phyloP scores from a whole-genome alignment of 768 basidiomycete genomes.

The Pleurotus eryngii region DNA sequence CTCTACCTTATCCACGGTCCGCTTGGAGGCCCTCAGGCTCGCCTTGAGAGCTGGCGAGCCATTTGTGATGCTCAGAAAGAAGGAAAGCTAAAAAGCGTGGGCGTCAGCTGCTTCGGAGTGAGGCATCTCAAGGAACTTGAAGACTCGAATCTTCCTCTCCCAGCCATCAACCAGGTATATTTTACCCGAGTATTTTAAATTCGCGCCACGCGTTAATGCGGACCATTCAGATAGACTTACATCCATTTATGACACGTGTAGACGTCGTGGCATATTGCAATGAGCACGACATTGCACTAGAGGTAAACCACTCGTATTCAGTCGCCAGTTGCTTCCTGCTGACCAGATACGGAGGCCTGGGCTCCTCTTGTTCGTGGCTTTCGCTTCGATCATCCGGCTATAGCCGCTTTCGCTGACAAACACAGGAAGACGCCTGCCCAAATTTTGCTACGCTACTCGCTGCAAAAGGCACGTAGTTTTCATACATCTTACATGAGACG shows the following conservation, averaged over 20 bases:
- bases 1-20: conserved; percentile 72
- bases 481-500: too few species aligned
- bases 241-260: conserved; percentile 69
- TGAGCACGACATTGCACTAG: conserved; percentile 54
- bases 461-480: conserved; percentile 60
- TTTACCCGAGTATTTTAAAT: neutral
- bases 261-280: conserved; percentile 61
- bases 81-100: conserved; percentile 57
- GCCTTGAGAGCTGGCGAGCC: conserved; percentile 64
- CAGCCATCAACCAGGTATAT: conserved; percentile 59
- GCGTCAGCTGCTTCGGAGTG: conserved; percentile 61
- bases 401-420: conserved; percentile 46
- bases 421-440: conserved; percentile 56
- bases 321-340: neutral
- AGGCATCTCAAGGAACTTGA: conserved; percentile 55
- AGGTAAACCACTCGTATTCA: conserved; percentile 37
- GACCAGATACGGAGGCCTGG: conserved; percentile 50
- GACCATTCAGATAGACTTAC: conserved; percentile 42
- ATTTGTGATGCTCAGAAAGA: conserved; percentile 60
- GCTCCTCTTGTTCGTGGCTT: conserved; percentile 65
- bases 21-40: conserved; percentile 52
- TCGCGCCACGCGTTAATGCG: conserved; percentile 2
- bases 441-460: conserved; percentile 66
- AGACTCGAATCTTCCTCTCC: conserved; percentile 42
- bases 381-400: conserved; percentile 56